These are phyloP conservation scores for Thymus quinquecostatus DNA, from an alignment of 257 asterid species.

Conservation along the genomic window DNA sequence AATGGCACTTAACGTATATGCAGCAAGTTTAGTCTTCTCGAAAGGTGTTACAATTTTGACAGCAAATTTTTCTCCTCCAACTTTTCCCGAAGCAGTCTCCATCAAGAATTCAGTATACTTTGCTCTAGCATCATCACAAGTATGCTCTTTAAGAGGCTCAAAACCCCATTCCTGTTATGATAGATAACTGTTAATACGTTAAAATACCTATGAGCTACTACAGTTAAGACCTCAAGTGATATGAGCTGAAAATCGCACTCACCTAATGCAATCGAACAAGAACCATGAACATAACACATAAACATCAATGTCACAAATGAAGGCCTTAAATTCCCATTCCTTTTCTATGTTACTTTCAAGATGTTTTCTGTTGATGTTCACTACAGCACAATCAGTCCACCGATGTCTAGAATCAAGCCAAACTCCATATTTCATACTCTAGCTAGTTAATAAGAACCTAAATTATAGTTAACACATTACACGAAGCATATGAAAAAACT, in stretches of 20 bases:
- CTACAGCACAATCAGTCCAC: neutral
- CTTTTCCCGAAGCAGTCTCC: slow-evolving; percentile 70
- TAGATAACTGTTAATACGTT: neutral
- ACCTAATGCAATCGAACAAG: neutral
- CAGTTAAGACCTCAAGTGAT: neutral
- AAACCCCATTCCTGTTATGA: slow-evolving; percentile 66
- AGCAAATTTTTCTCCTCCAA: slow-evolving; percentile 53
- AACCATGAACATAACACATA: neutral
- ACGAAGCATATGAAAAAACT: slow-evolving; percentile 3
- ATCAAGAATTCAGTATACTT: slow-evolving; percentile 66
- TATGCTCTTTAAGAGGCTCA: slow-evolving; percentile 55
- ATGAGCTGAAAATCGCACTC: neutral
- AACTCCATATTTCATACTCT: neutral
- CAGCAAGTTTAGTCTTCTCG: slow-evolving; percentile 71
- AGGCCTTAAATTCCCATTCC: neutral
- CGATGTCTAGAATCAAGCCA: slow-evolving; percentile 5
- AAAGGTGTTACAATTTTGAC: slow-evolving; percentile 68
- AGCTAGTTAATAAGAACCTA: neutral
- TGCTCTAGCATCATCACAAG: slow-evolving; percentile 43
- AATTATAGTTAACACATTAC: neutral
- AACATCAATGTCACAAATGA: slow-evolving; percentile 8
- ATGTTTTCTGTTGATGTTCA: neutral
- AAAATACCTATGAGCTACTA: neutral
- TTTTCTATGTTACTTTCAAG: neutral
- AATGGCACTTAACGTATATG: slow-evolving; percentile 64